A percentile compares a stretch with the other conserved stretches of the same genome.
Conservation (phyloP, 352 stramenopile genomes). For the Globisporangium heterothallicum region DNA sequence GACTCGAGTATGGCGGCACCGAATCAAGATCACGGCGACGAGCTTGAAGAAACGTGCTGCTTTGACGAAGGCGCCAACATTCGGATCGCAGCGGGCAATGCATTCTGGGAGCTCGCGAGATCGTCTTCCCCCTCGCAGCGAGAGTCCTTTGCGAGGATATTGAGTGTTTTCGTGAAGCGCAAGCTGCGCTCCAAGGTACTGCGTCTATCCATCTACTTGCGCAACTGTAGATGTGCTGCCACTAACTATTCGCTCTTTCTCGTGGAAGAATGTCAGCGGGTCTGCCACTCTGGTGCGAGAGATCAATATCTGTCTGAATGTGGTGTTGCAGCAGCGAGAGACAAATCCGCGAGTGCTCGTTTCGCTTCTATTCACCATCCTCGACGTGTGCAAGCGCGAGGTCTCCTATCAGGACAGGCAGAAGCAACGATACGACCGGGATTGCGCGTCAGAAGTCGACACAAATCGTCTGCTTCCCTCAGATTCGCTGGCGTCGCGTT, state of each 20-base stretch:
- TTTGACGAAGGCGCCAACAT: constrained; percentile 39
- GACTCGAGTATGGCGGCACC: constrained; percentile 5
- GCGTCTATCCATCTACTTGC: too few relatives aligned
- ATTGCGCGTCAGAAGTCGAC: neutral
- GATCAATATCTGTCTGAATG: constrained; percentile 28
- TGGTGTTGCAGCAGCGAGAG: constrained; percentile 29
- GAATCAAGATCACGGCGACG: constrained; percentile 10
- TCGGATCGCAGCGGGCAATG: constrained; percentile 25
- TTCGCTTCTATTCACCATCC: constrained; percentile 23
- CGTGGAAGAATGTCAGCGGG: neutral
- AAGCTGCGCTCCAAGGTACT: constrained; percentile 23
- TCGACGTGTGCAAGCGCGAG: constrained; percentile 28
- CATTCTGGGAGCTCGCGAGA: constrained; percentile 34
- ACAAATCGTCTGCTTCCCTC: neutral
- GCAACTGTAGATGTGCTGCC: neutral
- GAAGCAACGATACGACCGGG: constrained; percentile 16
- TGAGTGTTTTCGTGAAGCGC: constrained; percentile 32
- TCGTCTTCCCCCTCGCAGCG: constrained; percentile 15
- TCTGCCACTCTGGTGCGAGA: constrained; percentile 19
- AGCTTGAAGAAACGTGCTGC: constrained; percentile 43
- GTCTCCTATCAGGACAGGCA: constrained; percentile 31
- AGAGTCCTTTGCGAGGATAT: constrained; percentile 24
- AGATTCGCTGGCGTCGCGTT: constrained; percentile 25
- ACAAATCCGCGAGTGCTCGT: constrained; percentile 22
- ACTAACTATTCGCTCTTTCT: too few relatives aligned